Conservation (phyloP, 2,329 filamentous ascomycete species). For the Talaromyces piceae region DNA sequence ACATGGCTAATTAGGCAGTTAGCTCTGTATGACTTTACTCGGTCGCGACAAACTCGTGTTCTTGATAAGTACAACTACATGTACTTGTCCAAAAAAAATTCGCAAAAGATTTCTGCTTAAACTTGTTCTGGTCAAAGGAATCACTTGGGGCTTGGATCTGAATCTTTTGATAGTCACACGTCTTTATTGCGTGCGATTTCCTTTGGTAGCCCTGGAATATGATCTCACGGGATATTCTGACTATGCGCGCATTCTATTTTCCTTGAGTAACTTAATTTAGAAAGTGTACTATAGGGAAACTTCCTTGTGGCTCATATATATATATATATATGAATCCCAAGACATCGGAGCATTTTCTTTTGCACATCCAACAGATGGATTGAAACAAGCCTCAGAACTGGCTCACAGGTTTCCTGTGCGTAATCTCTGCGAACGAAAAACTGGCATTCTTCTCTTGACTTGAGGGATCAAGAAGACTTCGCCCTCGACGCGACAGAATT, state of each 20-base stretch:
- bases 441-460: conserved; percentile 45
- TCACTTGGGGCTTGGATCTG: not conserved
- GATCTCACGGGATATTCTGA: not conserved
- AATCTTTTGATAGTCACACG: conserved; percentile 1
- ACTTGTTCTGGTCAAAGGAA: not conserved
- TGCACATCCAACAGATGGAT: not conserved
- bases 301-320: not conserved
- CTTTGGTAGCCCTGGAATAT: not conserved
- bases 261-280: not conserved
- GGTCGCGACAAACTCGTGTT: too few species aligned
- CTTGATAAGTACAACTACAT: too few species aligned
- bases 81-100: too few species aligned
- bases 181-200: not conserved
- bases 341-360: not conserved
- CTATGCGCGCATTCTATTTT: not conserved
- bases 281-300: not conserved
- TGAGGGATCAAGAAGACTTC: conserved; percentile 36
- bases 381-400: not conserved
- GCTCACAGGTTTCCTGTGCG: conserved; percentile 1
- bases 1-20: too few species aligned
- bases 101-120: conserved; percentile 22
- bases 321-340: too few species aligned
- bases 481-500: conserved; percentile 21
- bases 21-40: too few species aligned
- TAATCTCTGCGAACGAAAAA: conserved; percentile 33